Evolutionary conservation across 495 filamentous ascomycete genomes (phyloP).

Genomic region (Penicillium parvum): DNA sequence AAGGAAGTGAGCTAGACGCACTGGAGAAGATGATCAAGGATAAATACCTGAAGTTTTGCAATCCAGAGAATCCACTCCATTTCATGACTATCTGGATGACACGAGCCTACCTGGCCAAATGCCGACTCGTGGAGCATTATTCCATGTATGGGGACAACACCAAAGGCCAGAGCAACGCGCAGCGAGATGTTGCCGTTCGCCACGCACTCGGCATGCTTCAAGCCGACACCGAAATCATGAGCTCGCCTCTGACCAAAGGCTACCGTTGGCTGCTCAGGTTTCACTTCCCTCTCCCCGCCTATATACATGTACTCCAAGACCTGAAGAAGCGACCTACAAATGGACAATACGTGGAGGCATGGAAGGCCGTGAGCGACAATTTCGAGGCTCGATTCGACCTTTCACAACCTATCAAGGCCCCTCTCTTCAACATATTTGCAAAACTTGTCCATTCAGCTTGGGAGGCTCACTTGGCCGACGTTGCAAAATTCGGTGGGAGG

Average conservation of each 20-base stretch:
- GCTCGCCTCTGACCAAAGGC: conserved; percentile 39
- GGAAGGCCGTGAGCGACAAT: conserved; percentile 50
- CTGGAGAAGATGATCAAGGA: conserved; percentile 45
- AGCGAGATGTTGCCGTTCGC: conserved; percentile 33
- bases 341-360: conserved; percentile 31
- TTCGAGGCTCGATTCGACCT: conserved; percentile 36
- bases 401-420: conserved; percentile 13
- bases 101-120: conserved; percentile 42
- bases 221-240: conserved; percentile 46
- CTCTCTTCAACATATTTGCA: conserved; percentile 40
- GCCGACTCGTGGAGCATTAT: conserved; percentile 43
- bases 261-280: conserved; percentile 42
- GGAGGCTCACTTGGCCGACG: conserved; percentile 29
- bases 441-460: conserved; percentile 45
- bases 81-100: conserved; percentile 49
- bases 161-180: conserved; percentile 20
- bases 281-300: conserved; percentile 52
- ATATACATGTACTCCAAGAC: conserved; percentile 46
- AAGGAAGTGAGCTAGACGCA: conserved; percentile 25
- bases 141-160: conserved; percentile 22
- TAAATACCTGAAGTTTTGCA: conserved; percentile 42
- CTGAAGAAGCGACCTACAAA: conserved; percentile 34
- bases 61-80: conserved; percentile 26
- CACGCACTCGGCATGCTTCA: conserved; percentile 44
- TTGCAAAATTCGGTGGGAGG: conserved; percentile 15